phyloP scores from a whole-genome alignment of 345 rosid species.

The Populus euphratica region DNA sequence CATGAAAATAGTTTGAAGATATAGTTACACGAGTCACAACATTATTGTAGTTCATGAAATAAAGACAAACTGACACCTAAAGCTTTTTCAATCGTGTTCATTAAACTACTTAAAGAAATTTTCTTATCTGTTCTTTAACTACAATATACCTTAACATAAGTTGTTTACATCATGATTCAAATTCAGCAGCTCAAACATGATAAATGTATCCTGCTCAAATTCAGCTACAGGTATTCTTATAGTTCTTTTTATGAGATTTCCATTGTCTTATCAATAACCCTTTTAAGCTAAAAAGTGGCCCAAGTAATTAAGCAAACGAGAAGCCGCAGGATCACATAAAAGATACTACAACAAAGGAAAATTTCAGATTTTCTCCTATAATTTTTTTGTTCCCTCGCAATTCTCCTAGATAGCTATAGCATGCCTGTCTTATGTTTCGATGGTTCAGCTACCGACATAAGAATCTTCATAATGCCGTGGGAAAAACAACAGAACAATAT shows the following conservation, averaged over 20 bases:
- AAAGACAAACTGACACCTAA: not conserved
- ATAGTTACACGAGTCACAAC: not conserved
- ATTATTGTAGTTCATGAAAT: not conserved
- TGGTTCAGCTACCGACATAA: constrained; percentile 8
- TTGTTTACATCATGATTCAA: not conserved
- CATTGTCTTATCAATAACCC: not conserved
- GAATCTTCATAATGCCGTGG: not conserved
- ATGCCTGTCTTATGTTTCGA: not conserved
- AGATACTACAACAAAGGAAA: not conserved
- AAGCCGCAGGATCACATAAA: not conserved
- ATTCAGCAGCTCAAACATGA: not conserved
- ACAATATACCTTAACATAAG: not conserved
- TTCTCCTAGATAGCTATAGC: not conserved
- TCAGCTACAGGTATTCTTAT: not conserved
- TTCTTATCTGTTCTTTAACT: not conserved
- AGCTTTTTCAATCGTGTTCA: not conserved
- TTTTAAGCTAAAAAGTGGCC: not conserved
- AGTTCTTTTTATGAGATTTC: not conserved
- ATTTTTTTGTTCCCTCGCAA: not conserved
- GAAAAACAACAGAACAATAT: not conserved
- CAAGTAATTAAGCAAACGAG: not conserved
- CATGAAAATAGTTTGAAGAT: not conserved
- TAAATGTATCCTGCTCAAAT: not conserved
- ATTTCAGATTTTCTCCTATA: not conserved
- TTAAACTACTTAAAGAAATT: not conserved